Percentiles rank a stretch among this genome's conserved stretches.
phyloP scores from a whole-genome alignment of 768 basidiomycete genomes.

The Suillus ampliporus region DNA sequence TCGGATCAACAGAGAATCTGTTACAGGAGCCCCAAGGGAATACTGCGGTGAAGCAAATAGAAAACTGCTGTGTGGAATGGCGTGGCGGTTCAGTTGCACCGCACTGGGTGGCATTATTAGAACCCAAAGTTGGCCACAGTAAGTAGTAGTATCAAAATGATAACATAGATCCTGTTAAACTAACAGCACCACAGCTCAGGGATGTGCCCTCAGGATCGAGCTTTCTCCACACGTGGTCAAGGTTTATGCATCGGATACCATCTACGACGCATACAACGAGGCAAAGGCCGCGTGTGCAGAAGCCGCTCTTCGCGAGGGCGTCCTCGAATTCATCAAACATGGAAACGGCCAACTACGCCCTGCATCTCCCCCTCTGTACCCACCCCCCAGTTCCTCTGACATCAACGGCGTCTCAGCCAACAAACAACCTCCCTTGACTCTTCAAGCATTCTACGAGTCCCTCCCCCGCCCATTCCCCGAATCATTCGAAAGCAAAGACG shows the following conservation, averaged over 20 bases:
- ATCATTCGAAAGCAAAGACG: conserved; percentile 49
- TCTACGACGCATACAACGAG: conserved; percentile 43
- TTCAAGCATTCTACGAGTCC: conserved; percentile 67
- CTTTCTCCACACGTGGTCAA: conserved; percentile 55
- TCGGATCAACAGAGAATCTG: background rate
- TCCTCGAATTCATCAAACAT: conserved; percentile 62
- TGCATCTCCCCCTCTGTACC: conserved; percentile 24
- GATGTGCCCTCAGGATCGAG: conserved; percentile 61
- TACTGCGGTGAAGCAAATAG: conserved; percentile 48
- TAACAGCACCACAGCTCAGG: conserved; percentile 45
- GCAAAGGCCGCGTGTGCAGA: conserved; percentile 62
- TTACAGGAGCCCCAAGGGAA: conserved; percentile 4
- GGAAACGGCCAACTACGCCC: conserved; percentile 57
- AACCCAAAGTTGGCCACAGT: conserved; percentile 52
- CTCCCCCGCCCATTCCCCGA: conserved; percentile 71
- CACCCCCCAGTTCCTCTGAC: conserved; percentile 13
- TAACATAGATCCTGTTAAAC: conserved; percentile 1
- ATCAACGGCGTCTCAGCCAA: conserved; percentile 12
- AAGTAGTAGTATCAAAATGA: conserved; percentile 22
- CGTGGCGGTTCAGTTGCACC: conserved; percentile 55
- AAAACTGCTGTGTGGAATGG: conserved; percentile 60
- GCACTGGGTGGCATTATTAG: conserved; percentile 57
- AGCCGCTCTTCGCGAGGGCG: conserved; percentile 56
- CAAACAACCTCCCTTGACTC: conserved; percentile 36
- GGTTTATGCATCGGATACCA: conserved; percentile 56